Base-by-base conservation (phyloP, 192 early-diverging fungal species). In the Linnemannia exigua region DNA sequence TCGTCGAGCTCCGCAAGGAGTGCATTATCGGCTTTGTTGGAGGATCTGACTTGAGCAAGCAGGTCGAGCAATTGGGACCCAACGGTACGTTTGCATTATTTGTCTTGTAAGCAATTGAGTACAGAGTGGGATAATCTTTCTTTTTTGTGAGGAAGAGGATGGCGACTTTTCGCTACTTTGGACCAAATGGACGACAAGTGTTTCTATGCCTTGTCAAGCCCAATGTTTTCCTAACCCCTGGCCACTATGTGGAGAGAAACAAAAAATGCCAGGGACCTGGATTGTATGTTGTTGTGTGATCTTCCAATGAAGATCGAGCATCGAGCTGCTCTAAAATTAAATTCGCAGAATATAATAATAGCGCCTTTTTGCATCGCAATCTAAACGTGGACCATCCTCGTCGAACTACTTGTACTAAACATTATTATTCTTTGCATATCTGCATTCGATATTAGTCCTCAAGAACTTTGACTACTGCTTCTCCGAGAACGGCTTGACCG, bases 21-120 rank as follows among this genome's bases (percentile, higher is more conserved):
- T 93, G 92, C 74, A 97, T 98, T 44, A 90, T 98, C 78, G 98
- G 98, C 16, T 99, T 99, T 87, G 98, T 99, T 48, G 98, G 98
- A 37, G 98, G 98, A 58, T 97, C 96, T 44, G 98, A 99, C 80
- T 89, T 99, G 72, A 87, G 69, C 87, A 99, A 99, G 92, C 98
- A 99, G 90, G 82, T 93, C 79, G 98, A 99, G 90, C 98, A 99
- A 90, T 92, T 99, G 81, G 98, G 97, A 37, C 84, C 87, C 28
- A 90, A 92, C 81, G 94, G 96, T 96, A 91, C 37, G 84, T 79
- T 54, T 6, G 4, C 66, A 82, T 51, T 80, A 3, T 6, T 77
- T 69, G 1, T 54, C 14, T 6, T 44, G 25, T 35, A 12, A 28
- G 38, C 14, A 31, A 50, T 61, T 8, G 9, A 37, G 9, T 44